phyloP scores from a whole-genome alignment of 2,329 filamentous ascomycete genomes.

The Ophiosphaerella korrae region DNA sequence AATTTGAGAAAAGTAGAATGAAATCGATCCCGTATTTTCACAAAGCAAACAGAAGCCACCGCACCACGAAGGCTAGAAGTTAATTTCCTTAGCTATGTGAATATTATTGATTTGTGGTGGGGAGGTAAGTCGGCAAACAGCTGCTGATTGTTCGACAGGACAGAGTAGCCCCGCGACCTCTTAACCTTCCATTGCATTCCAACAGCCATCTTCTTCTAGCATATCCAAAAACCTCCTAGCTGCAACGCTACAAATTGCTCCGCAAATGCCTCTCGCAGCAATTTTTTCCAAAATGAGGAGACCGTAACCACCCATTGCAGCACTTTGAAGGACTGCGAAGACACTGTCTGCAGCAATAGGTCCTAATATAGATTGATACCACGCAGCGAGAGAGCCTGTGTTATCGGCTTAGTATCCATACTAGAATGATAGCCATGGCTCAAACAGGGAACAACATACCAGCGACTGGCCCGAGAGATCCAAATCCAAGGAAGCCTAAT shows the following conservation, averaged over 20 bases:
- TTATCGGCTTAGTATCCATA: background rate
- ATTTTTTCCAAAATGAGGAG: slow-evolving; percentile 14
- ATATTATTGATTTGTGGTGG: too few relatives aligned
- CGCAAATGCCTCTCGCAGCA: slow-evolving; percentile 4
- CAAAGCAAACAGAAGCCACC: too few relatives aligned
- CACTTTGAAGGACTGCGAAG: slow-evolving; percentile 26
- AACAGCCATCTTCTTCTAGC: background rate
- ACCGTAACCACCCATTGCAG: slow-evolving; percentile 19
- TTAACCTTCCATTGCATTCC: too few relatives aligned
- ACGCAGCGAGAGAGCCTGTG: slow-evolving; percentile 20
- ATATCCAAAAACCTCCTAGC: background rate
- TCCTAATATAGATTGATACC: slow-evolving; percentile 16
- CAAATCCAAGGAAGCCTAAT: slow-evolving; percentile 11
- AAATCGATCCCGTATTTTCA: too few relatives aligned
- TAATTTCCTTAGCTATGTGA: too few relatives aligned
- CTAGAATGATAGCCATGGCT: too few relatives aligned
- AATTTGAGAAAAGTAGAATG: too few relatives aligned
- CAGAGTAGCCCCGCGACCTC: too few relatives aligned
- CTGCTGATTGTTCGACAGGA: too few relatives aligned
- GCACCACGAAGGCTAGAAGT: too few relatives aligned
- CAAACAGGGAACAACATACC: slow-evolving; percentile 7
- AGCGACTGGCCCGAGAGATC: slow-evolving; percentile 12
- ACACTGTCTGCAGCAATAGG: slow-evolving; percentile 18
- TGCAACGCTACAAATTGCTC: background rate
- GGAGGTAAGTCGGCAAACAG: too few relatives aligned